phyloP scores from a whole-genome alignment of 164 flowering plant species.

The Macadamia integrifolia region DNA sequence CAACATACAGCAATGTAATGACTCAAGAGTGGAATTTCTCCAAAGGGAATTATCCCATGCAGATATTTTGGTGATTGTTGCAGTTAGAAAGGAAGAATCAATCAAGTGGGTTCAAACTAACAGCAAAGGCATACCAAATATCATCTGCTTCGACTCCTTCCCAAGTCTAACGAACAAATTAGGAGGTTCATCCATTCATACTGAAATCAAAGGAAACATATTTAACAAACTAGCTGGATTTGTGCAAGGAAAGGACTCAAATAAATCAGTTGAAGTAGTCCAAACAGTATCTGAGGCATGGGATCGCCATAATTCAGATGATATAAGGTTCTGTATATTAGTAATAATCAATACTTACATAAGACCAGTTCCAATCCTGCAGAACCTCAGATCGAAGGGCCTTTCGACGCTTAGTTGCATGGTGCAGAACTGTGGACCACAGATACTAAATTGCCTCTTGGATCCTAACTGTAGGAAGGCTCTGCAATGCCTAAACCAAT shows the following conservation, averaged over 20 bases:
- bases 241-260: constrained; percentile 22
- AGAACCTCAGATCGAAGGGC: constrained; percentile 83
- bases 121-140: constrained; percentile 38
- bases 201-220: constrained; percentile 25
- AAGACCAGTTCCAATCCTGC: constrained; percentile 62
- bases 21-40: constrained; percentile 19
- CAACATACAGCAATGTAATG: constrained; percentile 21
- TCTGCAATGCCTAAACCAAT: constrained; percentile 79
- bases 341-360: constrained; percentile 78
- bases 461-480: constrained; percentile 88
- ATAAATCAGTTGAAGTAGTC: constrained; percentile 45
- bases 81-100: constrained; percentile 50
- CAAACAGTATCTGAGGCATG: constrained; percentile 74
- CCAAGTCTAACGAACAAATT: constrained; percentile 50
- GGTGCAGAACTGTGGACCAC: constrained; percentile 78
- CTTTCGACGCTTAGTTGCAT: constrained; percentile 79
- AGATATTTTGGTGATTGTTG: constrained; percentile 66
- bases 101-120: constrained; percentile 52
- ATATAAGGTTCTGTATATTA: constrained; percentile 78
- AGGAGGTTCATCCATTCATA: constrained; percentile 46
- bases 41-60: constrained; percentile 30
- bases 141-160: constrained; percentile 77
- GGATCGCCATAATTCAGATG: constrained; percentile 81
- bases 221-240: constrained; percentile 30
- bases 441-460: constrained; percentile 70